Evolutionary conservation across 371 early-diverging fungal genomes (phyloP).

Genomic region (Mortierella polycephala): DNA sequence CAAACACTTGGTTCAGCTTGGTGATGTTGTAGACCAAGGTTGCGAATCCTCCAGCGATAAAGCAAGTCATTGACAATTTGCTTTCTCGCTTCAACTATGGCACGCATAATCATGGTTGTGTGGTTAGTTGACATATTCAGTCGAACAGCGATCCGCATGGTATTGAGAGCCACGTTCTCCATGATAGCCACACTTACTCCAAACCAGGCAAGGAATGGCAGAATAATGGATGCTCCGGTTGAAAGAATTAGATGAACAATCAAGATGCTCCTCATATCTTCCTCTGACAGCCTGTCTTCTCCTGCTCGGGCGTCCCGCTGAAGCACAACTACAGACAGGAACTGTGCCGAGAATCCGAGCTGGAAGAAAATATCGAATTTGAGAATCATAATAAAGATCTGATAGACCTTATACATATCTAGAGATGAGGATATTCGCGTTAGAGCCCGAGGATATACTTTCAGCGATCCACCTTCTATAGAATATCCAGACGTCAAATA

Average conservation of each 20-base stretch:
- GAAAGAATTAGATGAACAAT: constrained; percentile 77
- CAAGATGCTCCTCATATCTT: constrained; percentile 20
- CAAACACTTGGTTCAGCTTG: constrained; percentile 50
- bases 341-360: constrained; percentile 87
- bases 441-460: background rate
- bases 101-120: background rate
- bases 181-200: constrained; percentile 68
- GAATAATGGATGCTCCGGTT: constrained; percentile 75
- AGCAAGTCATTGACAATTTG: constrained; percentile 43
- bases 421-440: background rate
- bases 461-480: background rate
- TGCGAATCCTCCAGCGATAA: constrained; percentile 48
- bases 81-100: constrained; percentile 55
- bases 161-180: background rate
- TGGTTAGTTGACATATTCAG: background rate
- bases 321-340: constrained; percentile 78
- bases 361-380: constrained; percentile 93
- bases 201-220: constrained; percentile 82
- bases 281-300: constrained; percentile 25
- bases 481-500: background rate
- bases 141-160: background rate
- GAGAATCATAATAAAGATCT: constrained; percentile 89
- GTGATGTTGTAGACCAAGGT: constrained; percentile 50
- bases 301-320: constrained; percentile 58
- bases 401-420: constrained; percentile 89